Evolutionary conservation across 1,284 basidiomycete genomes (phyloP), one percentile per base, ranked within the genome.

Genomic region (Cystobasidiaceae sp.): DNA sequence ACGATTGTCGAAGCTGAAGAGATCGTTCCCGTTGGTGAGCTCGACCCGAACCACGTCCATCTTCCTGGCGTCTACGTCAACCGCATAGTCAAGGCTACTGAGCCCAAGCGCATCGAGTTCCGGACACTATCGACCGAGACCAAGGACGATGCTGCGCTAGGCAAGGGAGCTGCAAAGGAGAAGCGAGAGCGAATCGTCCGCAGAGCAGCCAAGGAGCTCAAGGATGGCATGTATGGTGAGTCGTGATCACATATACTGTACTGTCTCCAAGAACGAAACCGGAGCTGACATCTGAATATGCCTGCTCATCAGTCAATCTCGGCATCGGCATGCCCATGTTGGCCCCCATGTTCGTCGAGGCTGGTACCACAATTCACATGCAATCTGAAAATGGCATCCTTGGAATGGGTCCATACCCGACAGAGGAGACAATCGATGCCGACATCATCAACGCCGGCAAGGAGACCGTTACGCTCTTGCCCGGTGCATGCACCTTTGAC

Each of bases 301-400:
- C n/a, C n/a, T n/a, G n/a, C 67, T 55, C 28, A 8, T 7, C 43
- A 64, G 71, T 72, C 68, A 73, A 73, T 66, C 66, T 73, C 39
- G 72, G 79, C 28, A 79, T 82, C 54, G 92, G 92, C 33, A 96
- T 96, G 86, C 92, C 93, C n/a, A 94, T 90, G 25, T 82, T 96
- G 13, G 89, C 93, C 17, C 90, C 92, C 7, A 85, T 90, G 75
- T 88, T 88, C 78, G 77, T 93, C 57, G 83, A 84, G 49, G 82
- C 85, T 52, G 88, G 85, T 55, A 85, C 90, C n/a, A 84, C 84
- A 59, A 90, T 96, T 39, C 93, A 90, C 88, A 76, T 93, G 73
- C 93, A 97, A 77, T 91, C 89, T 73, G 92, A 97, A 81, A 97
- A 97, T 73, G 92, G 92, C 66, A 88, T 96, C 68, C 81, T 97